Evolutionary conservation across 78 protist species (phyloP), one percentile per base, ranked within the genome.

Genomic region (Dictyostelium brefeldianum): DNA sequence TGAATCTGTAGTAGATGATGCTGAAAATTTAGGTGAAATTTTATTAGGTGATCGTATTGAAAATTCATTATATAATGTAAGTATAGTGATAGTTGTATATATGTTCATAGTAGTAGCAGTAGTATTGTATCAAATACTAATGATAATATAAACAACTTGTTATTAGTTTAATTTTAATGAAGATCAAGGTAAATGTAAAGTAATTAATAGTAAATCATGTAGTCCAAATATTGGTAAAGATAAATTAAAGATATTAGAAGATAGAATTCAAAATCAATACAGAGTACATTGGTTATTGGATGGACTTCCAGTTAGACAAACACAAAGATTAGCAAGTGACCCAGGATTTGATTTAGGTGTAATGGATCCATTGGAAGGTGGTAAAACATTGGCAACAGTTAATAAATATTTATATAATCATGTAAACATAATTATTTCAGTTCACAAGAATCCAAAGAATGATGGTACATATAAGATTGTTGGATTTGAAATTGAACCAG

Each of bases 11-110:
- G 15, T 25, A 20, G 78, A 89, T 47, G 95, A 82, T n/a, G 22
- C 48, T 15, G 98, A 97, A 73, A 98, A 96, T 83, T 96, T 98
- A 5, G 99, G 98, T 53, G 98, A 97, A 78, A 78, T 95, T 25
- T 75, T 98, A 10, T 43, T 84, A 2, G 99, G 99, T 41, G 98
- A 97, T 64, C 78, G 95, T 69, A 89, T 97, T 36, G 90, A 67
- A 51, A 93, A 31, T 56, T 64, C 98, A 36, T 67, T 83, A 7
- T 97, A 92, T 46, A 57, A 77, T 59, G 98, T 96, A 62, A 59
- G 11, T 59, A 59, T 14, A n/a, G n/a, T n/a, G n/a, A 11, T 53
- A 53, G 57, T 53, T 8, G 22, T 53, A 11, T 11, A 53, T 53
- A 53, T 53, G 11, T 11, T 53, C n/a, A n/a, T n/a, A n/a, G 71